Conservation (phyloP, 306 rosid species). For the Cotoneaster glaucophyllus region DNA sequence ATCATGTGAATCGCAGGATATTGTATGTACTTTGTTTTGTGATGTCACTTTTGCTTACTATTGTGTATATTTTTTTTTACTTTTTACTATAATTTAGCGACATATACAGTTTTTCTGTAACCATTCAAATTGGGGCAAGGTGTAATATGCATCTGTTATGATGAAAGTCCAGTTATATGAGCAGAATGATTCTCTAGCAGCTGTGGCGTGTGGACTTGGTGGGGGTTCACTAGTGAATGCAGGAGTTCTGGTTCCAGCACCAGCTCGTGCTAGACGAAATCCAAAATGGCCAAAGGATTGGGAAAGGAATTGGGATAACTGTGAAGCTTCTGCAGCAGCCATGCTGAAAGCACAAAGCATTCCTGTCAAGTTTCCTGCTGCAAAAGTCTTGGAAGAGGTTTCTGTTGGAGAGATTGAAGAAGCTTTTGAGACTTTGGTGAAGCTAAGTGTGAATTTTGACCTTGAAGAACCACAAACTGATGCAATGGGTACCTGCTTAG, state of each 20-base stretch:
- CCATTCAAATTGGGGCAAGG: neutral
- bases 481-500: constrained; percentile 19
- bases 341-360: constrained; percentile 25
- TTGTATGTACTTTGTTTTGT: neutral
- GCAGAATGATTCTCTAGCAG: constrained; percentile 26
- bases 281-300: constrained; percentile 37
- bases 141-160: neutral
- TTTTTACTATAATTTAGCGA: neutral
- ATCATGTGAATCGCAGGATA: neutral
- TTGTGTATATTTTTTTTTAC: neutral
- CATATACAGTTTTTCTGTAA: neutral
- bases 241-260: constrained; percentile 30
- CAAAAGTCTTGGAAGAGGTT: constrained; percentile 22
- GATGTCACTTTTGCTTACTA: neutral
- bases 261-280: constrained; percentile 21
- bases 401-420: constrained; percentile 12
- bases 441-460: constrained; percentile 29
- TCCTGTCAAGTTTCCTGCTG: constrained; percentile 21
- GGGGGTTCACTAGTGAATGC: constrained; percentile 38
- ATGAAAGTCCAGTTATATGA: constrained; percentile 8
- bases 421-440: constrained; percentile 17
- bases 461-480: constrained; percentile 12
- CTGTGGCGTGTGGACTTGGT: constrained; percentile 34
- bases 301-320: constrained; percentile 29
- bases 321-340: constrained; percentile 31